Evolutionary conservation across 2,329 filamentous ascomycete species (phyloP).

Genomic region (Nothopassalora personata): DNA sequence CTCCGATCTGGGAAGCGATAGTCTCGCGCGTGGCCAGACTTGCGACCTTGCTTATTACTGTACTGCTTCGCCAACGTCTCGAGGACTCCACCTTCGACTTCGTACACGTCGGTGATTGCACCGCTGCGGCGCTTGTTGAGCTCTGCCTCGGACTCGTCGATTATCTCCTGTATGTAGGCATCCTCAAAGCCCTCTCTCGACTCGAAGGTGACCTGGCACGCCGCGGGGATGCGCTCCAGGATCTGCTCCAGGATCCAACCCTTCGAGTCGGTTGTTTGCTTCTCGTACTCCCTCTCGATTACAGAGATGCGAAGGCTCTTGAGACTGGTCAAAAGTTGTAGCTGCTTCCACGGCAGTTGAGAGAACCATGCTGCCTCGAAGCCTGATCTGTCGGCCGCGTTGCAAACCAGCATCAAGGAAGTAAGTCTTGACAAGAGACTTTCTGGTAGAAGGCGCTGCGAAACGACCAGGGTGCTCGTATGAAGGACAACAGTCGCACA

Average conservation of each 20-base stretch:
- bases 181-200: slow-evolving; percentile 10
- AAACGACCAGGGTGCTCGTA: slow-evolving; percentile 3
- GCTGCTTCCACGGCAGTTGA: slow-evolving; percentile 11
- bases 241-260: slow-evolving; percentile 13
- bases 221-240: slow-evolving; percentile 20
- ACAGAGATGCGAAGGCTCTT: slow-evolving; percentile 13
- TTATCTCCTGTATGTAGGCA: slow-evolving; percentile 10
- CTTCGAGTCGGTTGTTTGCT: not conserved
- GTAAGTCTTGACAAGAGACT: slow-evolving; percentile 6
- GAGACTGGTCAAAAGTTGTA: slow-evolving; percentile 12
- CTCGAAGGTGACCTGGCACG: slow-evolving; percentile 12
- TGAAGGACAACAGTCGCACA: slow-evolving; percentile 1
- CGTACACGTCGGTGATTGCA: not conserved
- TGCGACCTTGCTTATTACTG: slow-evolving; percentile 7
- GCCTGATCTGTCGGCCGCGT: not conserved
- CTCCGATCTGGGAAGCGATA: slow-evolving; percentile 14
- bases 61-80: slow-evolving; percentile 3
- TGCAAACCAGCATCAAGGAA: slow-evolving; percentile 10
- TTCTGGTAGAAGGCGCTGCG: slow-evolving; percentile 4
- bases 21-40: slow-evolving; percentile 12
- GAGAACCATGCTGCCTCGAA: not conserved
- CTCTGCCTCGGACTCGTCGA: slow-evolving; percentile 5
- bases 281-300: slow-evolving; percentile 8
- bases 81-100: slow-evolving; percentile 8
- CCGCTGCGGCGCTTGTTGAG: not conserved